These are phyloP conservation scores for Leishmania turanica DNA, from an alignment of 208 protist species.

Conservation along the genomic window DNA sequence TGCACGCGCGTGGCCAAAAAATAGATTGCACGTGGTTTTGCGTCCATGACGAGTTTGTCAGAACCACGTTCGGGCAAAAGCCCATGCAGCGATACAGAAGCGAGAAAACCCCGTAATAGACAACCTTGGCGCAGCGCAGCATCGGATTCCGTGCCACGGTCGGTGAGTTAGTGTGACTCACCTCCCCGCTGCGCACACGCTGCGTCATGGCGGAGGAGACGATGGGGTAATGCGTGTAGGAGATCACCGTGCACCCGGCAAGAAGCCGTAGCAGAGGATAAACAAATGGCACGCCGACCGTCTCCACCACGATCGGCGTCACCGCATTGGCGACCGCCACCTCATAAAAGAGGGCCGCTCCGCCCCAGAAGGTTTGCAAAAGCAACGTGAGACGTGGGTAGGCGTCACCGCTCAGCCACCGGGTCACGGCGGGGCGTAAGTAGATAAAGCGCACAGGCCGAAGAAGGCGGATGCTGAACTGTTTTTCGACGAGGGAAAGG, in stretches of 20 bases:
- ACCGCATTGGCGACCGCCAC: slow-evolving; percentile 70
- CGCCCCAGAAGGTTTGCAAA: slow-evolving; percentile 90
- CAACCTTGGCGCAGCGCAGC: slow-evolving; percentile 70
- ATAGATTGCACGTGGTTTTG: slow-evolving; percentile 88
- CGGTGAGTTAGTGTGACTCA: slow-evolving; percentile 81
- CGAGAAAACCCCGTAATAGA: slow-evolving; percentile 92
- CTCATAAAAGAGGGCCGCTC: slow-evolving; percentile 88
- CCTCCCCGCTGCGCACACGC: slow-evolving; percentile 47
- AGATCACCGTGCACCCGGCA: slow-evolving; percentile 75
- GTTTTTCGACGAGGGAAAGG: slow-evolving; percentile 39
- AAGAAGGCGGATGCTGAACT: slow-evolving; percentile 72
- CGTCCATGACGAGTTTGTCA: slow-evolving; percentile 98
- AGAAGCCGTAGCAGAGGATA: slow-evolving; percentile 93
- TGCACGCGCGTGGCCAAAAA: slow-evolving; percentile 60
- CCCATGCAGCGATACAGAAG: slow-evolving; percentile 91
- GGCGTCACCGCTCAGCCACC: slow-evolving; percentile 59
- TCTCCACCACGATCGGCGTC: slow-evolving; percentile 89
- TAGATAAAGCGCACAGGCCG: slow-evolving; percentile 72
- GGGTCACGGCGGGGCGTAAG: slow-evolving; percentile 44
- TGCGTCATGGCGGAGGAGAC: slow-evolving; percentile 90
- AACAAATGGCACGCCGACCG: slow-evolving; percentile 95
- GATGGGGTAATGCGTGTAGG: slow-evolving; percentile 99
- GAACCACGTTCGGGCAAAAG: slow-evolving; percentile 68
- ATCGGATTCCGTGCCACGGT: slow-evolving; percentile 40
- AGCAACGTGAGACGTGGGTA: slow-evolving; percentile 94